Percentiles rank a stretch among this genome's conserved stretches.
Conservation (phyloP, 768 basidiomycete species). For the Tricholoma sp. region DNA sequence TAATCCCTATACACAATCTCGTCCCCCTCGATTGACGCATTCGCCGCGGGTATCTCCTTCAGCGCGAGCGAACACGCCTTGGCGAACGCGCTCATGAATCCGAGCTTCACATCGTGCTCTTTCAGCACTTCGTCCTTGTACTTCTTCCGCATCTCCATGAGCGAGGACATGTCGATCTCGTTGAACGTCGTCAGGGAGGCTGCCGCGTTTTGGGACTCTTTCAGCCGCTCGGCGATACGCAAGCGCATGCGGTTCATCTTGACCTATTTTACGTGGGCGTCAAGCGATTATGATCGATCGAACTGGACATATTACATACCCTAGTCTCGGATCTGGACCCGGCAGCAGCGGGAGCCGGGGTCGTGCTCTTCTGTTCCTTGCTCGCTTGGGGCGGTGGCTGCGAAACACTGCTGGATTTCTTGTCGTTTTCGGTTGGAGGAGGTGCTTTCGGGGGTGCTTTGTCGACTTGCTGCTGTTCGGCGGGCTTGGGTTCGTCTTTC, state of each 20-base stretch:
- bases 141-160: constrained; percentile 88
- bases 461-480: constrained; percentile 44
- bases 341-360: constrained; percentile 25
- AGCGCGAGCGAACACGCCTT: constrained; percentile 80
- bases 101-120: constrained; percentile 91
- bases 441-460: constrained; percentile 42
- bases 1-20: constrained; percentile 91
- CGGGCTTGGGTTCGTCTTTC: constrained; percentile 39
- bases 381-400: constrained; percentile 21
- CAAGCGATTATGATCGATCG: neutral
- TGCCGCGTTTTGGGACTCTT: constrained; percentile 96
- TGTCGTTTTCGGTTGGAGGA: constrained; percentile 31
- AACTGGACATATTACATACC: constrained; percentile 35
- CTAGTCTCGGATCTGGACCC: constrained; percentile 79
- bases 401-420: constrained; percentile 17
- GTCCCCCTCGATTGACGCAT: constrained; percentile 92
- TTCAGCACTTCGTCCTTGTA: constrained; percentile 93
- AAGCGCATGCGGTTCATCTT: constrained; percentile 99
- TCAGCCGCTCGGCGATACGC: constrained; percentile 95
- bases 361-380: constrained; percentile 29
- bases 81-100: constrained; percentile 97
- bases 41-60: constrained; percentile 89
- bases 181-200: constrained; percentile 98
- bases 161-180: constrained; percentile 97
- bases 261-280: constrained; percentile 44